Percentiles rank a stretch among this genome's conserved stretches.
phyloP scores from a whole-genome alignment of 108 stramenopile species.

The Skeletonema menzelii region DNA sequence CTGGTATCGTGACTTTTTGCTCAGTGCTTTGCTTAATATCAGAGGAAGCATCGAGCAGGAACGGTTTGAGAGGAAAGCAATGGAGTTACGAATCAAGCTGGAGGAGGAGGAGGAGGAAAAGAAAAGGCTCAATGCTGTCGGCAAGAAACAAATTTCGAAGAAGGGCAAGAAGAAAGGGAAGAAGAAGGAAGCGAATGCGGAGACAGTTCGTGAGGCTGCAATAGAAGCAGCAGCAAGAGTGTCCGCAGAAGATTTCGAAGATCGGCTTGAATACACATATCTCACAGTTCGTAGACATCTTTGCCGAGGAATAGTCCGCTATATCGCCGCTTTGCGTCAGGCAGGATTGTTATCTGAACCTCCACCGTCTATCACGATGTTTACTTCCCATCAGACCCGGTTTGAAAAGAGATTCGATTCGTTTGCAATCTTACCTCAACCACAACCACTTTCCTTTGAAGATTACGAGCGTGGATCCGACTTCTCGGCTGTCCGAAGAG shows the following conservation, averaged over 20 bases:
- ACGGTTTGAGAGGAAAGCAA: conserved; percentile 23
- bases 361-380: conserved; percentile 36
- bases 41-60: conserved; percentile 46
- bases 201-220: neutral
- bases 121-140: conserved; percentile 9
- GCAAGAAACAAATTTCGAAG: conserved; percentile 24
- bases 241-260: conserved; percentile 58
- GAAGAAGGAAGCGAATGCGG: conserved; percentile 10
- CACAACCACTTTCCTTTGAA: conserved; percentile 64
- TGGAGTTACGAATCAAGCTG: conserved; percentile 26
- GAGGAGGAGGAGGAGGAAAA: conserved; percentile 25
- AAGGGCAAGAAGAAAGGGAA: conserved; percentile 32
- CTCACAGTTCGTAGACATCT: conserved; percentile 54
- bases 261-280: conserved; percentile 58
- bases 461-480: conserved; percentile 69
- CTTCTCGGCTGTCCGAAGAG: conserved; percentile 47
- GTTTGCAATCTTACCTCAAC: conserved; percentile 62
- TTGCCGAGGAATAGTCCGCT: conserved; percentile 75
- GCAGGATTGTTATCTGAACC: conserved; percentile 53
- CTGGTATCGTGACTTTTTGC: conserved; percentile 85
- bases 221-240: conserved; percentile 7
- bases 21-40: conserved; percentile 60
- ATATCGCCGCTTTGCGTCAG: conserved; percentile 64
- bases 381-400: conserved; percentile 58
- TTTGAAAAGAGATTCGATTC: conserved; percentile 77